phyloP scores from a whole-genome alignment of 129 eudicot genomes.

The Calendula officinalis region DNA sequence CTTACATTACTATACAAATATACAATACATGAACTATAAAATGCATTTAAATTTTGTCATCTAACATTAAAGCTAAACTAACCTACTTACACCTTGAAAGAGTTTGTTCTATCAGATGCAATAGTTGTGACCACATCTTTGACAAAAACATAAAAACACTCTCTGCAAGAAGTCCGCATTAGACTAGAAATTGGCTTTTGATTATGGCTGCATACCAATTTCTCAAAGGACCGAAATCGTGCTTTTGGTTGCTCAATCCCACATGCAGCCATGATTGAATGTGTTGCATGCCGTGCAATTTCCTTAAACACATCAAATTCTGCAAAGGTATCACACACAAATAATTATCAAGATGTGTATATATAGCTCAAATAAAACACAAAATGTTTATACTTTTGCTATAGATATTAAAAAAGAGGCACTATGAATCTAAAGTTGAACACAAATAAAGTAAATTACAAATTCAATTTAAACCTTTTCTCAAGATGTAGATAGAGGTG shows the following conservation, averaged over 20 bases:
- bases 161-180: conserved; percentile 75
- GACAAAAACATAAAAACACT: conserved; percentile 69
- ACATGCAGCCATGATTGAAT: conserved; percentile 75
- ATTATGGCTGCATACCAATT: conserved; percentile 49
- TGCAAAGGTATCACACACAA: conserved; percentile 34
- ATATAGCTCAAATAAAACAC: background rate
- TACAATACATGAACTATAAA: too few relatives aligned
- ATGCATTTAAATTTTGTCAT: too few relatives aligned
- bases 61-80: conserved; percentile 14
- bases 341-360: background rate
- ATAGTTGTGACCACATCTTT: conserved; percentile 61
- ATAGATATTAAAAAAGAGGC: background rate
- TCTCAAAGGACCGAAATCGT: conserved; percentile 34
- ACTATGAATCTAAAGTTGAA: background rate
- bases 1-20: too few relatives aligned
- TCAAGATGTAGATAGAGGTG: conserved; percentile 11
- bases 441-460: background rate
- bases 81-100: conserved; percentile 5
- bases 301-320: conserved; percentile 66
- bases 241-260: conserved; percentile 53
- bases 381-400: background rate
- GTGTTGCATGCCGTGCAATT: conserved; percentile 80
- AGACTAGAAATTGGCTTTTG: conserved; percentile 45
- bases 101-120: conserved; percentile 33
- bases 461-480: background rate